These are phyloP conservation scores for Cenchrus americanus DNA, from an alignment of 176 grass and related monocot genomes.

Conservation along the genomic window DNA sequence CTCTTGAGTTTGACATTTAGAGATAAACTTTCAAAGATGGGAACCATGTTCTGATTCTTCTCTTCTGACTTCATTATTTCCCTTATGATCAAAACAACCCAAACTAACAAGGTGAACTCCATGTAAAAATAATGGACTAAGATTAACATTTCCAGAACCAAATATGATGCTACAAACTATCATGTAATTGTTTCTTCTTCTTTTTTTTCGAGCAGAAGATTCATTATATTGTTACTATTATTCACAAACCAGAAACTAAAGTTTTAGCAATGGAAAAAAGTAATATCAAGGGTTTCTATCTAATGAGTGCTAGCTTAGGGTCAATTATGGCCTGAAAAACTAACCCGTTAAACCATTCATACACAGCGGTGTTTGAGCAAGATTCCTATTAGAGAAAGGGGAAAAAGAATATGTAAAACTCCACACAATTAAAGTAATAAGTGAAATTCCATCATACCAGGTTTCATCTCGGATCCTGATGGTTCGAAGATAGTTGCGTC, in stretches of 20 bases:
- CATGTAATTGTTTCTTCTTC: no score
- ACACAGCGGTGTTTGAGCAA: background rate
- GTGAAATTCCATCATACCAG: constrained; percentile 46
- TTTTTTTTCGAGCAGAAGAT: no score
- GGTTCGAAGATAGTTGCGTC: constrained; percentile 70
- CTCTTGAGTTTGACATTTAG: background rate
- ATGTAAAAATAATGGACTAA: background rate
- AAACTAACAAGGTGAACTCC: background rate
- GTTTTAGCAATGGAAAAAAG: background rate
- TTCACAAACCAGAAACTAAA: background rate
- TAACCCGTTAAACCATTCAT: background rate
- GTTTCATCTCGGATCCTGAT: constrained; percentile 61
- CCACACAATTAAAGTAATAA: background rate
- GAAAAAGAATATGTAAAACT: background rate
- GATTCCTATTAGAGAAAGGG: background rate
- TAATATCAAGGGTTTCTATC: background rate
- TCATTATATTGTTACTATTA: no score
- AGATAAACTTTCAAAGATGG: background rate
- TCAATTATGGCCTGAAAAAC: constrained; percentile 1
- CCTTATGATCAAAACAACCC: background rate
- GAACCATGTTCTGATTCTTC: background rate
- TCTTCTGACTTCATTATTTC: no score
- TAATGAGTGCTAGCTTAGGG: background rate
- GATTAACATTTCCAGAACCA: background rate
- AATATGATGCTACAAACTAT: constrained; percentile 14